Evolutionary conservation across 805 yeast species (phyloP).

Genomic region (Yarrowia sp.): DNA sequence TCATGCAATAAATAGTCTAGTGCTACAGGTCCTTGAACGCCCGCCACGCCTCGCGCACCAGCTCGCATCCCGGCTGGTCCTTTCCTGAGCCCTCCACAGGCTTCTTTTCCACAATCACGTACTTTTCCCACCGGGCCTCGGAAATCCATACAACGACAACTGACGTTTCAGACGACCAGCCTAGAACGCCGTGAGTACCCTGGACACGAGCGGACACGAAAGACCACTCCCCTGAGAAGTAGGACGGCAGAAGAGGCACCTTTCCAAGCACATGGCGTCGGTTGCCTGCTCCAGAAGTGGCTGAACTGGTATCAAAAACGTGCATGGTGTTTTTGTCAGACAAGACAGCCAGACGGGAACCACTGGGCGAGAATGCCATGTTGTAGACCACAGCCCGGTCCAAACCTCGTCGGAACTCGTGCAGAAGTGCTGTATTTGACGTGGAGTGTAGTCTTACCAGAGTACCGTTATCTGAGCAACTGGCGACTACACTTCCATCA

Average conservation of each 20-base stretch:
- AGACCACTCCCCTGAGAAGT: conserved; percentile 85
- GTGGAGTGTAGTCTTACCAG: conserved; percentile 72
- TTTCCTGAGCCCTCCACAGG: conserved; percentile 32
- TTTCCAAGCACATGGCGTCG: conserved; percentile 64
- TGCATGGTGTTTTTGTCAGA: conserved; percentile 90
- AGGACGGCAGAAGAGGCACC: conserved; percentile 65
- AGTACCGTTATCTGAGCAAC: conserved; percentile 82
- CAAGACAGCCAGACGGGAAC: conserved; percentile 73
- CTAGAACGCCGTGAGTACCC: conserved; percentile 51
- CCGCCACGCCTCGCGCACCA: conserved; percentile 72
- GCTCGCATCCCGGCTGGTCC: conserved; percentile 48
- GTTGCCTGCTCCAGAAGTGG: conserved; percentile 34
- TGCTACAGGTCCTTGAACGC: conserved; percentile 45
- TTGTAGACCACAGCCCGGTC: conserved; percentile 81
- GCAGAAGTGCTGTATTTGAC: conserved; percentile 62
- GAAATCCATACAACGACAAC: conserved; percentile 71
- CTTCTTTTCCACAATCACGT: conserved; percentile 58
- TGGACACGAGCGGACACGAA: conserved; percentile 66
- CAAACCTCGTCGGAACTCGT: conserved; percentile 85
- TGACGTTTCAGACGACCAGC: conserved; percentile 76
- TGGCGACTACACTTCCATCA: conserved; percentile 67
- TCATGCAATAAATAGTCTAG: conserved; percentile 22
- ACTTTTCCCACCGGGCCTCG: conserved; percentile 79
- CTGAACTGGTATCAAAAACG: conserved; percentile 57
- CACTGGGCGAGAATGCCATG: conserved; percentile 78